Evolutionary conservation across 1,284 basidiomycete species (phyloP), one percentile per base, ranked within the genome.

Genomic region (Serendipita sp.): DNA sequence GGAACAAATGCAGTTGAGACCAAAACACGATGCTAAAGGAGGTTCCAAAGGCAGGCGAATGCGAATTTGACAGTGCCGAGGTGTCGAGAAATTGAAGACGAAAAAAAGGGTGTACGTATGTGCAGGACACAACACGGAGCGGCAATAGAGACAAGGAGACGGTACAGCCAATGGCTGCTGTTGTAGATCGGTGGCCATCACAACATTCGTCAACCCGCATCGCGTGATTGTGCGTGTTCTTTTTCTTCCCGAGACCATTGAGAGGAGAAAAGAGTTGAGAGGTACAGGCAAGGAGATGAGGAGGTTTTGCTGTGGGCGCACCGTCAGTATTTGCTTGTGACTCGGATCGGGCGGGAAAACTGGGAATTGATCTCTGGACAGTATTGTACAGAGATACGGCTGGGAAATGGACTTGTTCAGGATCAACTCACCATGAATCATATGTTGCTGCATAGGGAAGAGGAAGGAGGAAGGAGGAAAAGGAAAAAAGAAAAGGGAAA

Each of bases 1-100:
- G 35, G 35, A 38, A 58, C n/a, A 58, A 58, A 58, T 58, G 53
- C 53, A 58, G 53, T 26, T 58, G 53, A 58, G 53, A 58, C 15
- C 22, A n/a, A 49, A 49, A 49, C 35, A 38, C 35, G 35, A 38
- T 38, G 35, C 35, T 6, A 38, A 38, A 38, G 35, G 22, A 22
- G 22, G 22, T 22, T 22, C 22, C 22, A 22, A 22, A 22, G 35
- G 35, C 5, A 38, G 12, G 5, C 53, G 53, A 58, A 58, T 58
- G 22, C n/a, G 30, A 58, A 26, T 10, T 32, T 34, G 10, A 22
- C 15, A 26, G 53, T 30, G 32, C 32, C 32, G 30, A 58, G 30
- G 53, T 30, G n/a, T 29, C 22, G 32, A 32, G 26, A 34, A 26
- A 32, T 22, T 26, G 53, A n/a, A 32, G n/a, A 34, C 15, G 32